A percentile compares a stretch with the other conserved stretches of the same genome.
Evolutionary conservation across 2,329 filamentous ascomycete species (phyloP).

Genomic region (Cordyceps cateniannulata): DNA sequence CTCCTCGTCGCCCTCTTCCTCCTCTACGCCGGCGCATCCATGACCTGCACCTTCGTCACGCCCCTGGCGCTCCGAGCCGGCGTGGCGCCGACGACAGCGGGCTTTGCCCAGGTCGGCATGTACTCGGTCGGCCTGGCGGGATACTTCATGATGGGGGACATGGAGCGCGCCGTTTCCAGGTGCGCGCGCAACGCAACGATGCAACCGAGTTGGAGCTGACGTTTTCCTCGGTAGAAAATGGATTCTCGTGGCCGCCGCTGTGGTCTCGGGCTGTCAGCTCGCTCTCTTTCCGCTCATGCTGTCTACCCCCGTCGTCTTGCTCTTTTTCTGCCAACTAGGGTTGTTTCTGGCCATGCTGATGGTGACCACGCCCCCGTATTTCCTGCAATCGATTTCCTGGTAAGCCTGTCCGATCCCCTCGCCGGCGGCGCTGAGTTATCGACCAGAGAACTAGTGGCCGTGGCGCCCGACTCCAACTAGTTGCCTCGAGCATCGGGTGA

Average conservation of each 20-base stretch:
- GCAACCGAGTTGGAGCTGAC: background rate
- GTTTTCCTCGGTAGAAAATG: background rate
- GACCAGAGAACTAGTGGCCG: background rate
- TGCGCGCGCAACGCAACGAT: background rate
- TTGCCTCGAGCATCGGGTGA: background rate
- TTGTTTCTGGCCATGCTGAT: background rate
- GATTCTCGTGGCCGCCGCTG: background rate
- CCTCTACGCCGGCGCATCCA: background rate
- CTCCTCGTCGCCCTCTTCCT: background rate
- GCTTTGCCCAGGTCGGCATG: background rate
- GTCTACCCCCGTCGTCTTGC: background rate
- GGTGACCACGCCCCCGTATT: background rate
- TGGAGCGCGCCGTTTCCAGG: background rate
- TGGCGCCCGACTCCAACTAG: background rate
- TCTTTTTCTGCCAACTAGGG: background rate
- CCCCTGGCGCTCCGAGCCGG: background rate
- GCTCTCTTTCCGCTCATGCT: background rate
- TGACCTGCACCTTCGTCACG: background rate
- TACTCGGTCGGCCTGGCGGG: background rate
- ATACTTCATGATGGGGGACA: background rate
- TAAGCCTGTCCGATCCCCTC: background rate
- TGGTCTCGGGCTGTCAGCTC: background rate
- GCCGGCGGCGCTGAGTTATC: background rate
- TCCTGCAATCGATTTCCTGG: background rate
- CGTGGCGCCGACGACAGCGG: background rate